Conservation (phyloP, 1,284 basidiomycete species). For the Sutorius eximius region DNA sequence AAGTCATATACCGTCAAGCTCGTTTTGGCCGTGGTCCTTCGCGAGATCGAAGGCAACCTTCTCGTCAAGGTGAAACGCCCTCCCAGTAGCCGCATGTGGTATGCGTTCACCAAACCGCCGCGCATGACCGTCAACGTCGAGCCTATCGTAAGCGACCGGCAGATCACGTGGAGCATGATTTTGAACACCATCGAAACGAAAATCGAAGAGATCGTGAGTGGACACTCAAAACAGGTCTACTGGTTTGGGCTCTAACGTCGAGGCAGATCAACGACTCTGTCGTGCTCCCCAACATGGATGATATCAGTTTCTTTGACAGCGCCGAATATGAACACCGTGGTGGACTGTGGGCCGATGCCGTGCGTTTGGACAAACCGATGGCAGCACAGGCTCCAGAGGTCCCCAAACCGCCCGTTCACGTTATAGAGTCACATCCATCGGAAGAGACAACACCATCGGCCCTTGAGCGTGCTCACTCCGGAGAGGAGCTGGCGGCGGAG, state of each 20-base stretch:
- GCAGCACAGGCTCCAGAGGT: constrained; percentile 7
- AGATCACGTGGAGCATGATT: constrained; percentile 93
- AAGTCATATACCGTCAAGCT: constrained; percentile 89
- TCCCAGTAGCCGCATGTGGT: constrained; percentile 96
- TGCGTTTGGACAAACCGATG: constrained; percentile 44
- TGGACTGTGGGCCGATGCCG: constrained; percentile 87
- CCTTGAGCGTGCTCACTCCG: constrained; percentile 34
- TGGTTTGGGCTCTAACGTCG: constrained; percentile 5
- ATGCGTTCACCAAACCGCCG: constrained; percentile 93
- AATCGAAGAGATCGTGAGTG: constrained; percentile 84
- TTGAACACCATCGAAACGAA: constrained; percentile 86
- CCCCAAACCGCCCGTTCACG: not conserved
- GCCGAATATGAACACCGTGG: constrained; percentile 66
- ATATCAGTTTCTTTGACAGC: constrained; percentile 94
- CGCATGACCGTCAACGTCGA: constrained; percentile 88
- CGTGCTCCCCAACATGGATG: constrained; percentile 97
- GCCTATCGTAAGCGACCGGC: constrained; percentile 89
- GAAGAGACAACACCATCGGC: constrained; percentile 24
- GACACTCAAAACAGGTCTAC: not conserved
- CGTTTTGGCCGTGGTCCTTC: constrained; percentile 83
- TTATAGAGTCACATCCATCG: constrained; percentile 1
- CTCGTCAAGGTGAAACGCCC: constrained; percentile 92
- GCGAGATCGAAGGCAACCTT: constrained; percentile 89
- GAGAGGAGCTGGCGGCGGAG: constrained; percentile 27
- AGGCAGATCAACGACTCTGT: constrained; percentile 86